A percentile compares a stretch with the other conserved stretches of the same genome.
Evolutionary conservation across 441 rosid genomes (phyloP).

Genomic region (Populus hybrid): DNA sequence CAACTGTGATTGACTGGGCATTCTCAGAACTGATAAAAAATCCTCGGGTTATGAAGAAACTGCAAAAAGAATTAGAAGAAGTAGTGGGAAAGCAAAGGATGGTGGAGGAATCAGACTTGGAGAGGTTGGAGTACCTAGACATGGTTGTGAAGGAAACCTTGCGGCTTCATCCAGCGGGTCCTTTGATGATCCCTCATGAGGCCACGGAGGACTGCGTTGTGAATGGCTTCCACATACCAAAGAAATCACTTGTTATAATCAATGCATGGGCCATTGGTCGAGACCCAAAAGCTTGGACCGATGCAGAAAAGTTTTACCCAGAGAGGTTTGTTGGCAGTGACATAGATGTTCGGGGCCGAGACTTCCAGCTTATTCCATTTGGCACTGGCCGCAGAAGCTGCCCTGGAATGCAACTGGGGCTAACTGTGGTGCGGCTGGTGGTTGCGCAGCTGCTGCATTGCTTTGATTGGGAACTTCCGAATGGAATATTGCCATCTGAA

Average conservation of each 20-base stretch:
- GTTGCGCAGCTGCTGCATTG: slow-evolving; percentile 59
- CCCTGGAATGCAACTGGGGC: slow-evolving; percentile 41
- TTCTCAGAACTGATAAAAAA: slow-evolving; percentile 1
- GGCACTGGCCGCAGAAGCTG: slow-evolving; percentile 42
- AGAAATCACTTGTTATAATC: slow-evolving; percentile 22
- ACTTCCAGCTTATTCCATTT: slow-evolving; percentile 31
- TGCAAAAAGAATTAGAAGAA: not conserved
- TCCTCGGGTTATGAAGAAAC: slow-evolving; percentile 1
- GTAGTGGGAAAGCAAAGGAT: slow-evolving; percentile 15
- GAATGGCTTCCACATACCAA: slow-evolving; percentile 28
- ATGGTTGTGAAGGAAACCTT: slow-evolving; percentile 27
- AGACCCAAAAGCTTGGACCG: slow-evolving; percentile 26
- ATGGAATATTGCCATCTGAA: slow-evolving; percentile 26
- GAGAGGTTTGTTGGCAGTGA: slow-evolving; percentile 33
- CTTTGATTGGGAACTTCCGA: slow-evolving; percentile 60
- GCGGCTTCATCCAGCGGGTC: slow-evolving; percentile 25
- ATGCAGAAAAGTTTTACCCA: slow-evolving; percentile 34
- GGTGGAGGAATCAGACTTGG: slow-evolving; percentile 27
- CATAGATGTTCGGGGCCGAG: slow-evolving; percentile 43
- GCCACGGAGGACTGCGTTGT: slow-evolving; percentile 15
- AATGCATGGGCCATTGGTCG: slow-evolving; percentile 34
- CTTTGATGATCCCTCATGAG: slow-evolving; percentile 23
- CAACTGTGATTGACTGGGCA: slow-evolving; percentile 1
- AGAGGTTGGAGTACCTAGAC: slow-evolving; percentile 21
- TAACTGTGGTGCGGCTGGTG: slow-evolving; percentile 34